Evolutionary conservation across 441 rosid species (phyloP).

Genomic region (Cnidoscolus chayamansa): DNA sequence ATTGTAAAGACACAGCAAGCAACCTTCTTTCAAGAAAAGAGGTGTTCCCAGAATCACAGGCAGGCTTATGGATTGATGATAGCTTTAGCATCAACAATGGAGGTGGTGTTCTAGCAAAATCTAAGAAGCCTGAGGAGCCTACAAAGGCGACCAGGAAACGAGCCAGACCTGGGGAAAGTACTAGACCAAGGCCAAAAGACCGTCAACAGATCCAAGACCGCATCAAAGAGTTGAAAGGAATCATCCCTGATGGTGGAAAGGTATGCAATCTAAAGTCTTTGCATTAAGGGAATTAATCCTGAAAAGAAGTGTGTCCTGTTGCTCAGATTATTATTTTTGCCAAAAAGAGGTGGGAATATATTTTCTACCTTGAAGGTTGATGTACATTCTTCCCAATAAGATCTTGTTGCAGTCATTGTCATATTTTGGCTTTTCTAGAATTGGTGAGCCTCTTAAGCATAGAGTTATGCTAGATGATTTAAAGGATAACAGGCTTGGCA

Average conservation of each 20-base stretch:
- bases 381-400: not conserved
- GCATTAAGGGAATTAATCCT: constrained; percentile 12
- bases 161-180: constrained; percentile 78
- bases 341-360: not conserved
- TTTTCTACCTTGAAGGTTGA: not conserved
- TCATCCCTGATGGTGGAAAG: constrained; percentile 84
- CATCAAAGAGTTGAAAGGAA: constrained; percentile 73
- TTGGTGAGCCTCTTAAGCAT: not conserved
- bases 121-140: constrained; percentile 55
- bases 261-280: constrained; percentile 38
- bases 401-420: not conserved
- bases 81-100: constrained; percentile 58
- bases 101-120: constrained; percentile 29
- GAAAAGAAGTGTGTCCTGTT: not conserved
- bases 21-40: constrained; percentile 29
- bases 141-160: constrained; percentile 55
- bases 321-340: not conserved
- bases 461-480: not conserved
- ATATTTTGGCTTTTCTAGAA: not conserved
- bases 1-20: constrained; percentile 25
- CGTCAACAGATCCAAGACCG: constrained; percentile 96
- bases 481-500: not conserved
- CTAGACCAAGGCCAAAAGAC: constrained; percentile 91
- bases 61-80: constrained; percentile 72
- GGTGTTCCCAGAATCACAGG: constrained; percentile 40